Conservation (phyloP, 2,329 filamentous ascomycete genomes). For the Fusarium annulatum region DNA sequence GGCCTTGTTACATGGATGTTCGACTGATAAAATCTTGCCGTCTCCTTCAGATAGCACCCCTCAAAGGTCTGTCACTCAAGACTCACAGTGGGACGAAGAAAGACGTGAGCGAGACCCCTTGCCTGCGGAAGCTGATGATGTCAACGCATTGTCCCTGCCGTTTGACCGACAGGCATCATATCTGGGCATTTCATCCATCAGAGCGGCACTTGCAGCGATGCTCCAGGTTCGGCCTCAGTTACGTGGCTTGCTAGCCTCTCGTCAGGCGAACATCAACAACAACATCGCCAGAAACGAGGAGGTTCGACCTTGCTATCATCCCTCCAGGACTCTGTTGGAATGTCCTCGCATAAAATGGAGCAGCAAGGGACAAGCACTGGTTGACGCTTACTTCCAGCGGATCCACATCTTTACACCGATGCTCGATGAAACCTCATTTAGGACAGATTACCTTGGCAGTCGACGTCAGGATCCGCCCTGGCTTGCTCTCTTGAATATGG, state of each 20-base stretch:
- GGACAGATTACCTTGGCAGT: background rate
- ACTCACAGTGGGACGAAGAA: slow-evolving; percentile 3
- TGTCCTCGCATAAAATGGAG: background rate
- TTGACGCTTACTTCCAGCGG: slow-evolving; percentile 6
- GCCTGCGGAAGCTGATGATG: slow-evolving; percentile 11
- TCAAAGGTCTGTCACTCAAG: background rate
- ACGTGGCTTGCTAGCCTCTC: slow-evolving; percentile 1
- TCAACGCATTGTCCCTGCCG: slow-evolving; percentile 8
- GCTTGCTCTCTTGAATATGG: slow-evolving; percentile 8
- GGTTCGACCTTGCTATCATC: background rate
- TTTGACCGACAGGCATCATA: slow-evolving; percentile 7
- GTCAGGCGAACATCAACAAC: background rate
- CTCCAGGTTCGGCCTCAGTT: slow-evolving; percentile 4
- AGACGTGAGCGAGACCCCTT: background rate
- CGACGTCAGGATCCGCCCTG: background rate
- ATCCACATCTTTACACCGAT: slow-evolving; percentile 7
- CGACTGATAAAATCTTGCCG: background rate
- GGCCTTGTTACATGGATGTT: background rate
- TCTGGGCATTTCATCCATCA: slow-evolving; percentile 9
- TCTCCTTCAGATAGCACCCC: background rate
- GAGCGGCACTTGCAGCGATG: slow-evolving; percentile 7
- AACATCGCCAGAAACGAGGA: background rate
- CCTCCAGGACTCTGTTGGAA: background rate
- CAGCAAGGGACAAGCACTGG: background rate
- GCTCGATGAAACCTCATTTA: slow-evolving; percentile 6